phyloP scores from a whole-genome alignment of 768 basidiomycete species.

The Strobilomyces echinocephalus region DNA sequence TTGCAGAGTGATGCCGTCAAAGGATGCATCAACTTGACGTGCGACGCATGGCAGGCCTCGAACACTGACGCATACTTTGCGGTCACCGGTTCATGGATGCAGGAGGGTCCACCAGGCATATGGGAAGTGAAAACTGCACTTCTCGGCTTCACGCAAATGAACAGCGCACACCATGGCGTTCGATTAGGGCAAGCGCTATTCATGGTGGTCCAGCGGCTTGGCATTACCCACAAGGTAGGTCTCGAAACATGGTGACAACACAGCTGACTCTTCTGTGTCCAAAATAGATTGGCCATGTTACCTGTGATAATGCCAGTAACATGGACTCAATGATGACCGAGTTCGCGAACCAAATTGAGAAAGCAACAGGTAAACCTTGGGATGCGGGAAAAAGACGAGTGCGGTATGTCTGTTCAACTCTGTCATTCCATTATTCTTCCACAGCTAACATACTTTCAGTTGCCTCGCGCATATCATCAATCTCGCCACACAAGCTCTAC shows the following conservation, averaged over 20 bases:
- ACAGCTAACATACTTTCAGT: no score
- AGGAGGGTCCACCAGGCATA: not conserved
- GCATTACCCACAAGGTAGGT: slow-evolving; percentile 28
- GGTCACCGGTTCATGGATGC: not conserved
- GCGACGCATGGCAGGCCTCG: not conserved
- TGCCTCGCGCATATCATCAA: not conserved
- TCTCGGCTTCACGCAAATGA: slow-evolving; percentile 35
- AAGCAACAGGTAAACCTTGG: not conserved
- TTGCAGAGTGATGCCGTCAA: not conserved
- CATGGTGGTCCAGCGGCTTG: slow-evolving; percentile 27
- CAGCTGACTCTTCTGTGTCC: not conserved
- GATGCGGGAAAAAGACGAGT: not conserved
- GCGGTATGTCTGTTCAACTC: not conserved
- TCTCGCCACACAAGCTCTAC: not conserved
- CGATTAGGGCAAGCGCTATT: slow-evolving; percentile 36
- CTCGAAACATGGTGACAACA: not conserved
- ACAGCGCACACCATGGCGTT: slow-evolving; percentile 36
- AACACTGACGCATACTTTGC: slow-evolving; percentile 1
- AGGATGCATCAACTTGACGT: slow-evolving; percentile 21
- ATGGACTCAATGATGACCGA: not conserved
- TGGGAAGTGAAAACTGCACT: slow-evolving; percentile 19
- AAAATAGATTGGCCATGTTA: not conserved
- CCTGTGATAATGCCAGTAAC: not conserved
- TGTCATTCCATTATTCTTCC: no score
- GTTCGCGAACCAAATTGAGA: not conserved